A percentile compares a stretch with the other conserved stretches of the same genome.
Evolutionary conservation across 495 filamentous ascomycete genomes (phyloP).

Genomic region (Podospora didyma): DNA sequence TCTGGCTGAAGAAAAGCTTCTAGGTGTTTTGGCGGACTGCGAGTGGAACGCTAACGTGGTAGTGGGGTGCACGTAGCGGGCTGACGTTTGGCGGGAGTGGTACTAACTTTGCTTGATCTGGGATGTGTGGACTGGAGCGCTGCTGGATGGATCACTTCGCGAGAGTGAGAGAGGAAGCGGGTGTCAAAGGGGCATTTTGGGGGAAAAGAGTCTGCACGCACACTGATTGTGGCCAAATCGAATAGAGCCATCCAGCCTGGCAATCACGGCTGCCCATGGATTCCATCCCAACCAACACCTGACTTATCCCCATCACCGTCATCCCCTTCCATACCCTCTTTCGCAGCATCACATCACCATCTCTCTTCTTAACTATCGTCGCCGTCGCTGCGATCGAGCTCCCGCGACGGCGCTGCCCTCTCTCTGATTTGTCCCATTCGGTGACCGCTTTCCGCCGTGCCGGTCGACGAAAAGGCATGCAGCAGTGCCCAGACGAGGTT

Average conservation of each 20-base stretch:
- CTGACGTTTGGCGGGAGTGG: constrained; percentile 24
- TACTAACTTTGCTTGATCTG: constrained; percentile 27
- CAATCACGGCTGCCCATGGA: constrained; percentile 19
- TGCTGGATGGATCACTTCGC: constrained; percentile 35
- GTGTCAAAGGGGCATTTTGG: constrained; percentile 32
- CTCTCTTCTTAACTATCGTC: constrained; percentile 23
- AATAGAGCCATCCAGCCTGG: constrained; percentile 25
- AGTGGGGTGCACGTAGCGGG: constrained; percentile 21
- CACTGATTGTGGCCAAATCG: constrained; percentile 33
- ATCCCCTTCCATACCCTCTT: constrained; percentile 4
- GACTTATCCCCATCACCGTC: constrained; percentile 8
- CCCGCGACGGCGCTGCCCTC: not conserved
- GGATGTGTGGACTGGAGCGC: constrained; percentile 18
- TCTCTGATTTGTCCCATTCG: constrained; percentile 16
- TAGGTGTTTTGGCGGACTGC: not conserved
- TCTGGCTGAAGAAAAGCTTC: too few species aligned
- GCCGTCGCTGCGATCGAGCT: constrained; percentile 21
- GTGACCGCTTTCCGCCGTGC: constrained; percentile 10
- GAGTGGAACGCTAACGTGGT: constrained; percentile 2
- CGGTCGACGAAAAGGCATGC: not conserved
- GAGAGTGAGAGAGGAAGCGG: constrained; percentile 31
- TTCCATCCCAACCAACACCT: constrained; percentile 20
- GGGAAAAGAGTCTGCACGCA: constrained; percentile 31
- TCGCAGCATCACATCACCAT: constrained; percentile 14
- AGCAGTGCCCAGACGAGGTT: not conserved